phyloP scores from a whole-genome alignment of 495 filamentous ascomycete species.

The Lophium mytilinum region DNA sequence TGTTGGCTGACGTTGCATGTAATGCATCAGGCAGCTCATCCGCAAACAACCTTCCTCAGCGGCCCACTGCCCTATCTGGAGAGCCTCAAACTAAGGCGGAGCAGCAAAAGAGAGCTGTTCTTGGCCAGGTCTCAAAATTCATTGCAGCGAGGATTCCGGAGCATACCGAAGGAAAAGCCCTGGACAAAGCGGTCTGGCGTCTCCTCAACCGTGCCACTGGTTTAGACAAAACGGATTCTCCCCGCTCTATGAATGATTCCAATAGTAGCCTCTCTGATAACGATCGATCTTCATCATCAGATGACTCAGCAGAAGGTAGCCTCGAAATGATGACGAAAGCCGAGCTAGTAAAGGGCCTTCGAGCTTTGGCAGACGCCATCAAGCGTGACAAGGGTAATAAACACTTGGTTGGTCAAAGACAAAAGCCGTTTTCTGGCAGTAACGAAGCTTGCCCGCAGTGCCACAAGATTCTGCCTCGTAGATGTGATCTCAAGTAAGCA shows the following conservation, averaged over 20 bases:
- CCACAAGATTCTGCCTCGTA: constrained; percentile 46
- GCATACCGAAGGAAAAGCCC: neutral
- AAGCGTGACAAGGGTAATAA: constrained; percentile 6
- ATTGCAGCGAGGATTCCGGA: constrained; percentile 11
- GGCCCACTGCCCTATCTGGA: constrained; percentile 5
- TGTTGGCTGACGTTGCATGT: constrained; percentile 9
- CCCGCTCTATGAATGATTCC: neutral
- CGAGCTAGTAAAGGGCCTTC: constrained; percentile 12
- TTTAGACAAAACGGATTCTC: neutral
- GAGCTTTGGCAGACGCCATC: constrained; percentile 13
- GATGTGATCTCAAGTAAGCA: constrained; percentile 39
- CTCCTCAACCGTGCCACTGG: neutral
- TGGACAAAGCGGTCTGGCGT: neutral
- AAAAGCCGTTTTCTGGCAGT: constrained; percentile 10
- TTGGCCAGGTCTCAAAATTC: constrained; percentile 15
- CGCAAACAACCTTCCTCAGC: neutral
- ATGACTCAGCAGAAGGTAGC: neutral
- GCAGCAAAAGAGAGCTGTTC: constrained; percentile 11
- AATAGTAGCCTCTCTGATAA: neutral
- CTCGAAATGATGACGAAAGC: constrained; percentile 8
- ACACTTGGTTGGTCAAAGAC: neutral
- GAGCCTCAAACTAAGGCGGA: constrained; percentile 25
- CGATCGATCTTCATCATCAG: neutral
- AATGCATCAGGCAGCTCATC: neutral
- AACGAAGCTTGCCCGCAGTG: constrained; percentile 48